Base-by-base conservation (phyloP, 1,284 basidiomycete genomes). In the Ustilago tritici region DNA sequence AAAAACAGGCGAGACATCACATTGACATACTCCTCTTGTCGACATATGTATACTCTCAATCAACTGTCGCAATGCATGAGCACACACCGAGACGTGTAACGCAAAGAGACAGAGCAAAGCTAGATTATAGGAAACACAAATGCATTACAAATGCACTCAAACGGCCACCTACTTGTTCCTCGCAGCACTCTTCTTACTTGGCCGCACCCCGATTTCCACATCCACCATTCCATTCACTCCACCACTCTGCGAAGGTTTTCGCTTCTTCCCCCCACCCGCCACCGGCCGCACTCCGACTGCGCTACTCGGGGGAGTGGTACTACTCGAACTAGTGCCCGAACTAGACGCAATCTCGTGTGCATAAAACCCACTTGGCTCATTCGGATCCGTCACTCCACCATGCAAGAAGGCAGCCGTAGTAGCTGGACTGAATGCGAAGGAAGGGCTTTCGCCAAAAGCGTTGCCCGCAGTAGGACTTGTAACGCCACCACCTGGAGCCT, bases 401-500 rank as follows among this genome's bases (percentile, higher is more conserved):
- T 76, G 56, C 46, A 78, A 40, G 52, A 78, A 78, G 6, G 75
- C 75, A 2, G 75, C 75, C 2, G 75, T 78, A 10, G 75, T 78
- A 9, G 67, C 67, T 1, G 75, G 75, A 19, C 63, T 66, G 31
- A 78, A 78, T 1, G 70, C 70, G 65, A 78, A 78, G 46, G 56
- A 61, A 6, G 75, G 75, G 4, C 41, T 52, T 19, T 73, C 70
- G 34, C 75, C 75, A 28, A 61, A 56, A 3, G 40, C 31, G 34
- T 65, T 52, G 15, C 54, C n/a, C 2, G 58, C 40, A 3, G 54
- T 53, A 5, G 74, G 74, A 32, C 61, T 65, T 0, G 68, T 57
- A 9, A 76, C 74, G 34, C 74, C 74, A 10, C 74, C 74, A 8
- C 75, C 75, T 0, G 75, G 75, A 3, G 75, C 75, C 38, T 77